A percentile compares a stretch with the other conserved stretches of the same genome.
Conservation (phyloP, 306 rosid genomes). For the Senna siamea region DNA sequence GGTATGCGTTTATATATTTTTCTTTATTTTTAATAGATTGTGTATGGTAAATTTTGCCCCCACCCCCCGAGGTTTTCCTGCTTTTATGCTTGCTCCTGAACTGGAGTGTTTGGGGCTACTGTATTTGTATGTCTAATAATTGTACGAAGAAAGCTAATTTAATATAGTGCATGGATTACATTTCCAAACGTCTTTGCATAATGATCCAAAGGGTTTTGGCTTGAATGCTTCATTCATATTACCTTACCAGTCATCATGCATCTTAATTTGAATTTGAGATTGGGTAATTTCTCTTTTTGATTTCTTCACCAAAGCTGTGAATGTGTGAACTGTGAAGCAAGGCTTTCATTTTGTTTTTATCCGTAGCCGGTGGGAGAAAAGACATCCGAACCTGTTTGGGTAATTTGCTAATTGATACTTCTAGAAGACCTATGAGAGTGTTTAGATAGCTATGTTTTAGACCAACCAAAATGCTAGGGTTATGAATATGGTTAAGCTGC, state of each 20-base stretch:
- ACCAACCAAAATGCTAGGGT: background rate
- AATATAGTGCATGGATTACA: constrained; percentile 39
- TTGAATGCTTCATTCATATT: constrained; percentile 12
- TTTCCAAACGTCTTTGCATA: constrained; percentile 12
- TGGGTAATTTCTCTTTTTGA: constrained; percentile 5
- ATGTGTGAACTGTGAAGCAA: background rate
- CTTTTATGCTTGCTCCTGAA: constrained; percentile 45
- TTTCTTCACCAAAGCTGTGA: constrained; percentile 2
- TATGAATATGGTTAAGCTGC: background rate
- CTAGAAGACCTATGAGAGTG: background rate
- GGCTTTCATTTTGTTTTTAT: background rate
- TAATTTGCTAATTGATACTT: background rate
- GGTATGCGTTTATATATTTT: constrained; percentile 39
- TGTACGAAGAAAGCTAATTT: constrained; percentile 47
- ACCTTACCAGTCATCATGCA: background rate
- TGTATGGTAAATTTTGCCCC: constrained; percentile 46
- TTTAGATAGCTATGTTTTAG: background rate
- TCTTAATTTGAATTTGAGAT: constrained; percentile 27
- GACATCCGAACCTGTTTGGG: constrained; percentile 9
- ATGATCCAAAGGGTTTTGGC: constrained; percentile 16
- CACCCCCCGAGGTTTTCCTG: constrained; percentile 21
- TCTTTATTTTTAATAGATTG: constrained; percentile 22
- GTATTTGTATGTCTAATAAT: constrained; percentile 39
- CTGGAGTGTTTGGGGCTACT: constrained; percentile 42
- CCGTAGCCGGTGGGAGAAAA: background rate